These are phyloP conservation scores for Diutina rugosa DNA, from an alignment of 1,139 yeast genomes.

Conservation along the genomic window DNA sequence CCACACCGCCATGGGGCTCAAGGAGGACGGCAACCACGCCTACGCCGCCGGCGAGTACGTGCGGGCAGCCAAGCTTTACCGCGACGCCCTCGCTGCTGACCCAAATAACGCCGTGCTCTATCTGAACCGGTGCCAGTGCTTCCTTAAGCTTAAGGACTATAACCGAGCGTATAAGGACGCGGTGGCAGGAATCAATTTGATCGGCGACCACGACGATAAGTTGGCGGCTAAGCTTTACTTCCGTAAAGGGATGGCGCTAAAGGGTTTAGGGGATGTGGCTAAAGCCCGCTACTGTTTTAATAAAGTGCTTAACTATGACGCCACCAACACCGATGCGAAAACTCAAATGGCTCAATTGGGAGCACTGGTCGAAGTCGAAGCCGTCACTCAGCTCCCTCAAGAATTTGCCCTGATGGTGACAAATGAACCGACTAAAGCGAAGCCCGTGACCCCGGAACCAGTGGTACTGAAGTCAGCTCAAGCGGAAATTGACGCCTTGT, in stretches of 20 bases:
- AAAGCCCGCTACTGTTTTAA: conserved; percentile 24
- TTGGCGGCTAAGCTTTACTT: conserved; percentile 33
- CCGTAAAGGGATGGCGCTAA: conserved; percentile 40
- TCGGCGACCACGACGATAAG: conserved; percentile 13
- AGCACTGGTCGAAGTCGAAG: conserved; percentile 22
- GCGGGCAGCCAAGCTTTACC: conserved; percentile 50
- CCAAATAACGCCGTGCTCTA: conserved; percentile 49
- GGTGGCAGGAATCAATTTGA: conserved; percentile 36
- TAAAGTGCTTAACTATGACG: conserved; percentile 33
- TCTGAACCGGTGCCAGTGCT: conserved; percentile 72
- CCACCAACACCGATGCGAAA: conserved; percentile 15
- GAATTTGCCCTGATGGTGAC: conserved; percentile 11
- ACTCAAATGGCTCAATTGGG: not conserved
- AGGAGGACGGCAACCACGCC: conserved; percentile 46
- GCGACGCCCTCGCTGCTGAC: conserved; percentile 50
- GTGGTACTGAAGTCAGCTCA: not conserved
- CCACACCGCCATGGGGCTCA: not conserved
- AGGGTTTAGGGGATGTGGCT: conserved; percentile 16
- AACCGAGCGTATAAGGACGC: conserved; percentile 51
- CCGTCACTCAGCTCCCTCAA: conserved; percentile 33
- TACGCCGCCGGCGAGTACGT: conserved; percentile 41
- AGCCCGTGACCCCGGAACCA: not conserved
- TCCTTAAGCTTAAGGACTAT: conserved; percentile 42
- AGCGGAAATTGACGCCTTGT: conserved; percentile 4
- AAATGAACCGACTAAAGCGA: not conserved